Evolutionary conservation across 768 basidiomycete species (phyloP).

Genomic region (Tephrocybe rancida): DNA sequence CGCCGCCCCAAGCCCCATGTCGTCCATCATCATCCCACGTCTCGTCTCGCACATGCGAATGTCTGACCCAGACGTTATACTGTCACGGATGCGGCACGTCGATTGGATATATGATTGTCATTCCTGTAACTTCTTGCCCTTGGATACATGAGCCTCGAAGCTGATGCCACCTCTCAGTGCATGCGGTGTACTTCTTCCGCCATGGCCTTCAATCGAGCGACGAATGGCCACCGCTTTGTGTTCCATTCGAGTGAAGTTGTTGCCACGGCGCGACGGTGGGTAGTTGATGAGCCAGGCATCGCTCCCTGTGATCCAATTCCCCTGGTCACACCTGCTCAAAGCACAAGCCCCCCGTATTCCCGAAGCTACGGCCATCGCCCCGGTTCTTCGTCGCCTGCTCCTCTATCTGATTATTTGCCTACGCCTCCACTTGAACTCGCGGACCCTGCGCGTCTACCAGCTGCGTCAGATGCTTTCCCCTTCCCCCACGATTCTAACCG

Average conservation of each 20-base stretch:
- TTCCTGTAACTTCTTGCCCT: conserved; percentile 43
- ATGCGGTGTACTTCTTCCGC: conserved; percentile 73
- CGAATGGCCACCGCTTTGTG: conserved; percentile 86
- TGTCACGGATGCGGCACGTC: conserved; percentile 78
- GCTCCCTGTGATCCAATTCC: conserved; percentile 40
- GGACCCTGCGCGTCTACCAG: conserved; percentile 25
- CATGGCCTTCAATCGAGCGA: conserved; percentile 64
- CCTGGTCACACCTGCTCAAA: conserved; percentile 16
- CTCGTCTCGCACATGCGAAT: conserved; percentile 72
- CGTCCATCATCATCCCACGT: conserved; percentile 31
- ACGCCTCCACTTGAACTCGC: conserved; percentile 42
- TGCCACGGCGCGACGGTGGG: conserved; percentile 64
- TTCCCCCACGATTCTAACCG: conserved; percentile 19
- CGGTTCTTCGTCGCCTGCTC: conserved; percentile 28
- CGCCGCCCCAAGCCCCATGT: conserved; percentile 38
- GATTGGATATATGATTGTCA: conserved; percentile 82
- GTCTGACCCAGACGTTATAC: conserved; percentile 79
- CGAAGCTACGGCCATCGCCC: conserved; percentile 16
- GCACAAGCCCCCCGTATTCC: conserved; percentile 10
- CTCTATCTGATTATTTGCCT: conserved; percentile 35
- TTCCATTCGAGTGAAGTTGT: conserved; percentile 76
- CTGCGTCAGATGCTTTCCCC: conserved; percentile 30
- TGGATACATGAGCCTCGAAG: neutral
- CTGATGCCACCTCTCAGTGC: conserved; percentile 43
- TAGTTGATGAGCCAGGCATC: conserved; percentile 66